Base-by-base conservation (phyloP, 2,329 filamentous ascomycete genomes). In the Parascedosporium putredinis region DNA sequence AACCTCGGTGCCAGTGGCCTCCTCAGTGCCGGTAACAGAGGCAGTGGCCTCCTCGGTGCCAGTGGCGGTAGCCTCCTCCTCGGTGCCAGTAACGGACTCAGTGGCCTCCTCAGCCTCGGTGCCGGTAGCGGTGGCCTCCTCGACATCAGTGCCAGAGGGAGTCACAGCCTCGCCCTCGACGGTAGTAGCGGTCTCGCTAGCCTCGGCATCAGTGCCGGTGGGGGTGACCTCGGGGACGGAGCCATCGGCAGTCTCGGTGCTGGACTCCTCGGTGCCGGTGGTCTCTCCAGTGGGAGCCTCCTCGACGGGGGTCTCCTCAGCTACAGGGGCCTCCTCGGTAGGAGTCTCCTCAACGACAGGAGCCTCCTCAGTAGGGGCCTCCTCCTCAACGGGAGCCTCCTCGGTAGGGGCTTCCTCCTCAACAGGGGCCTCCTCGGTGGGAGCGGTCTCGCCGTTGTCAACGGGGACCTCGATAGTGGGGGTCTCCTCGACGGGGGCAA, bases 11-110 rank as follows among this genome's bases (percentile, higher is more conserved):
- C 20, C 12, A 2, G 22, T 49, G 43, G 25, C 45, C 12, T 46
- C n/a, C 23, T 34, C 46, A 24, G 49, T 33, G 24, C n/a, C n/a
- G n/a, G n/a, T n/a, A n/a, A 46, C 51, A 12, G 46, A 46, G 12
- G 25, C 40, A 18, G 44, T 25, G n/a, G n/a, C n/a, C 31, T n/a
- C n/a, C n/a, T n/a, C n/a, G 59, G 47, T 55, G 56, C 55, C 59
- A 60, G 55, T 61, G 16, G 31, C 36, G 10, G 33, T n/a, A 2
- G 22, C 51, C 42, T 36, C 45, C 12, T 46, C n/a, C 23, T 34
- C 46, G 33, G 49, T 33, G 24, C n/a, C n/a, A n/a, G n/a, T n/a
- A n/a, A 46, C 51, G 14, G 46, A 46, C 7, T 20, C 40, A 18
- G 44, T 25, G n/a, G n/a, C n/a, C 31, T 34, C 34, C 34, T 44